phyloP scores from a whole-genome alignment of 768 basidiomycete genomes.

The Hemileccinum impolitum region DNA sequence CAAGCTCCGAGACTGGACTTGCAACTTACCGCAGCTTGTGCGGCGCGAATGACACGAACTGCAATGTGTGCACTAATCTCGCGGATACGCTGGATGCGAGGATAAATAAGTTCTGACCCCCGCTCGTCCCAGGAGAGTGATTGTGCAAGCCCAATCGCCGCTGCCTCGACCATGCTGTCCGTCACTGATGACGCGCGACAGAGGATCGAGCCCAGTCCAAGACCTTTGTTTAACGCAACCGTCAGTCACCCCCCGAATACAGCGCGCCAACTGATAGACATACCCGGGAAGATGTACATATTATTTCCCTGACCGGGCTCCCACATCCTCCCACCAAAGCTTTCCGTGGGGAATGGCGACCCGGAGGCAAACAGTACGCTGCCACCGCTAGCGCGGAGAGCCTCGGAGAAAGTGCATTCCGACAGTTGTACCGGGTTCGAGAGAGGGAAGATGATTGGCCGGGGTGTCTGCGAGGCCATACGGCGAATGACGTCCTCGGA shows the following conservation, averaged over 20 bases:
- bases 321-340: conserved; percentile 51
- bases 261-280: conserved; percentile 2
- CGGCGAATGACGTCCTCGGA: conserved; percentile 61
- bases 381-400: conserved; percentile 69
- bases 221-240: conserved; percentile 8
- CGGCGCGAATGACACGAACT: conserved; percentile 68
- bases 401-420: conserved; percentile 78
- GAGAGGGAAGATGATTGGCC: conserved; percentile 90
- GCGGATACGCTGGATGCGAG: conserved; percentile 77
- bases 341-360: conserved; percentile 73
- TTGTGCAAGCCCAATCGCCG: conserved; percentile 75
- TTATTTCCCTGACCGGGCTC: conserved; percentile 93
- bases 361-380: conserved; percentile 83
- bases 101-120: conserved; percentile 69
- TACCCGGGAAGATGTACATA: conserved; percentile 82
- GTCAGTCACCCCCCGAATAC: conserved; percentile 1
- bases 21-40: conserved; percentile 65
- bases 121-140: conserved; percentile 71
- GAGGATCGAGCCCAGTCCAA: conserved; percentile 75
- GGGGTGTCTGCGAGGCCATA: conserved; percentile 76
- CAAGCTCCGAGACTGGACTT: conserved; percentile 16
- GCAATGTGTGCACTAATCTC: conserved; percentile 82
- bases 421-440: conserved; percentile 84
- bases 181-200: conserved; percentile 67
- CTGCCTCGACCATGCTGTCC: conserved; percentile 86